Conservation (phyloP, 495 filamentous ascomycete genomes). For the Talaromyces liani region DNA sequence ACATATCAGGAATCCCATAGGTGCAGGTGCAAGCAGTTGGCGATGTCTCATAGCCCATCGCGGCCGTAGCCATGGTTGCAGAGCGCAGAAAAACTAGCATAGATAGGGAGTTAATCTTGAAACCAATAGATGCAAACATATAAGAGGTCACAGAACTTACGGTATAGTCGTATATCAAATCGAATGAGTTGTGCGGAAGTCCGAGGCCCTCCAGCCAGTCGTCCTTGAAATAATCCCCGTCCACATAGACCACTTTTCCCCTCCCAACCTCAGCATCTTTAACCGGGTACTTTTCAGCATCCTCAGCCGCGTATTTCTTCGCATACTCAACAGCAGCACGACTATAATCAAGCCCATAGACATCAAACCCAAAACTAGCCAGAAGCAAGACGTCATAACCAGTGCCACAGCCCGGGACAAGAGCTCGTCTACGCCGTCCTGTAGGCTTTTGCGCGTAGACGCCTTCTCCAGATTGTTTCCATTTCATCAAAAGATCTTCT, state of each 20-base stretch:
- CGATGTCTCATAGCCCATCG: slow-evolving; percentile 62
- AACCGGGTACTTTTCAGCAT: slow-evolving; percentile 37
- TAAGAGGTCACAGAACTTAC: slow-evolving; percentile 36
- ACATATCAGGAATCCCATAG: slow-evolving; percentile 60
- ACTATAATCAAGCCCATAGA: slow-evolving; percentile 64
- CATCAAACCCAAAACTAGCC: slow-evolving; percentile 64
- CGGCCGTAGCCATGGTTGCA: slow-evolving; percentile 55
- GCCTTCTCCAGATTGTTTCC: slow-evolving; percentile 36
- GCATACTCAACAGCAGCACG: slow-evolving; percentile 47
- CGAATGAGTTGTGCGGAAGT: slow-evolving; percentile 49
- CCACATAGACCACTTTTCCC: slow-evolving; percentile 52
- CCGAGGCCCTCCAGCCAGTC: slow-evolving; percentile 45
- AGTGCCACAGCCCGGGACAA: slow-evolving; percentile 68
- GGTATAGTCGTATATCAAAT: slow-evolving; percentile 81
- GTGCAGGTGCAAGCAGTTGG: slow-evolving; percentile 51
- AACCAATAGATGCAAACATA: background rate
- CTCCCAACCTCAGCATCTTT: slow-evolving; percentile 34
- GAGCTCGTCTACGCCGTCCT: slow-evolving; percentile 37
- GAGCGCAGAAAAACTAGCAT: slow-evolving; percentile 66
- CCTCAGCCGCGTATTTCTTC: slow-evolving; percentile 34
- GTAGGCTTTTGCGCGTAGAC: slow-evolving; percentile 15
- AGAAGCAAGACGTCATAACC: slow-evolving; percentile 70
- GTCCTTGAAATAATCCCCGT: slow-evolving; percentile 67
- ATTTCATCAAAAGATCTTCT: slow-evolving; percentile 49
- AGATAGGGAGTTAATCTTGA: background rate